Percentiles rank a stretch among this genome's conserved stretches.
phyloP scores from a whole-genome alignment of 345 rosid genomes.

The Ceriops tagal region DNA sequence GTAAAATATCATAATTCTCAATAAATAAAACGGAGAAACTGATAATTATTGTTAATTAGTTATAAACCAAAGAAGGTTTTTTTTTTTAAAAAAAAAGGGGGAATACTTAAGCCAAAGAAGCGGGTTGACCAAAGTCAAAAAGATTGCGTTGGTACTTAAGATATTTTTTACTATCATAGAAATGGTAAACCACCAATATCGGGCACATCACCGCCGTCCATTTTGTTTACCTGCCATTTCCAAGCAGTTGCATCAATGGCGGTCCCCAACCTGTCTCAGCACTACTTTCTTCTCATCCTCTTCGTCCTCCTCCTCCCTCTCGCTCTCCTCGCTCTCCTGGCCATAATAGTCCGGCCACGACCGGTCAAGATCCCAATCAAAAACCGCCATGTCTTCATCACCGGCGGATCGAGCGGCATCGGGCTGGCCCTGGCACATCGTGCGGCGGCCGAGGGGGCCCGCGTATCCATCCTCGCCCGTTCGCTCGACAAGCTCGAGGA shows the following conservation, averaged over 20 bases:
- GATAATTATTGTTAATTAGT: too few species aligned
- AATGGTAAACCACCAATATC: too few species aligned
- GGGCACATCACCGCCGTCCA: too few species aligned
- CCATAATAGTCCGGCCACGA: slow-evolving; percentile 50
- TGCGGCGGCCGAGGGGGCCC: slow-evolving; percentile 63
- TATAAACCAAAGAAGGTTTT: too few species aligned
- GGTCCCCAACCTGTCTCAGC: slow-evolving; percentile 22
- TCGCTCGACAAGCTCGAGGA: slow-evolving; percentile 58
- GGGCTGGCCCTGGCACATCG: slow-evolving; percentile 71
- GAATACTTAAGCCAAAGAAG: too few species aligned
- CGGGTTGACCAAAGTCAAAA: too few species aligned
- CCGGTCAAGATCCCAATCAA: slow-evolving; percentile 61
- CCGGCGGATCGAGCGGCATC: slow-evolving; percentile 91
- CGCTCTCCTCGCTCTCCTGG: slow-evolving; percentile 42
- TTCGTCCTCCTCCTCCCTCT: slow-evolving; percentile 42
- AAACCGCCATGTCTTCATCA: slow-evolving; percentile 74
- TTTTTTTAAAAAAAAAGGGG: too few species aligned
- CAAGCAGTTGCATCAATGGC: slow-evolving; percentile 23
- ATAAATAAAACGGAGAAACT: too few species aligned
- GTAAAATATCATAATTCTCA: too few species aligned
- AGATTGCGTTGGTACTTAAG: too few species aligned
- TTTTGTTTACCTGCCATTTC: not conserved
- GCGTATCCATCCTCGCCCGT: slow-evolving; percentile 70
- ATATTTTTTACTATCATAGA: too few species aligned
- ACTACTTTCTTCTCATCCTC: slow-evolving; percentile 32